A percentile compares a stretch with the other conserved stretches of the same genome.
Evolutionary conservation across 345 rosid species (phyloP).

Genomic region (Moricandia arvensis): DNA sequence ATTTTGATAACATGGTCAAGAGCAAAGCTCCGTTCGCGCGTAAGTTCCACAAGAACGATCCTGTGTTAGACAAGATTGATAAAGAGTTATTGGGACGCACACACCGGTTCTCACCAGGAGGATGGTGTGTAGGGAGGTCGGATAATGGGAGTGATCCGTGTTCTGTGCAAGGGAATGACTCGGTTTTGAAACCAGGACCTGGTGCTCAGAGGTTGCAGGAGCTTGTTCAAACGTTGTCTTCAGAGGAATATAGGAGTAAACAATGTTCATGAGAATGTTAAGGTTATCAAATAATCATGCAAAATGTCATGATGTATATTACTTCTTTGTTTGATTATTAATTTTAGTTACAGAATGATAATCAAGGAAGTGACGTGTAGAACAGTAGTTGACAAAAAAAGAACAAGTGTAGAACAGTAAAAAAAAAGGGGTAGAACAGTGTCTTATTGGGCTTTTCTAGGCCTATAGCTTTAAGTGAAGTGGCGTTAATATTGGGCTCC

Average conservation of each 20-base stretch:
- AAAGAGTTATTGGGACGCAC: slow-evolving; percentile 67
- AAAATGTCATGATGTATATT: slow-evolving; percentile 22
- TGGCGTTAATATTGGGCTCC: background rate
- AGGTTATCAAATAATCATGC: slow-evolving; percentile 14
- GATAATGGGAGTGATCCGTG: slow-evolving; percentile 63
- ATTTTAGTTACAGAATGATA: background rate
- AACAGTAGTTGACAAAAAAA: too few species aligned
- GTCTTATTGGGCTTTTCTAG: background rate
- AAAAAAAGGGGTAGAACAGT: too few species aligned
- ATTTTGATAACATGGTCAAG: slow-evolving; percentile 73
- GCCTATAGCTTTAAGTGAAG: background rate
- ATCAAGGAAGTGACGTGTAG: background rate
- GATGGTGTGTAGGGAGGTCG: slow-evolving; percentile 77
- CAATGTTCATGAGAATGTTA: slow-evolving; percentile 48
- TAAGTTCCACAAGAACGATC: slow-evolving; percentile 75
- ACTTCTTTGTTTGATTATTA: slow-evolving; percentile 1
- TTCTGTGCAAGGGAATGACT: slow-evolving; percentile 53
- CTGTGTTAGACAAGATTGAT: slow-evolving; percentile 77
- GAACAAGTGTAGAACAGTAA: too few species aligned
- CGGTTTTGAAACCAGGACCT: slow-evolving; percentile 71
- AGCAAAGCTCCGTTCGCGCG: slow-evolving; percentile 90
- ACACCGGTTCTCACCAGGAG: slow-evolving; percentile 63
- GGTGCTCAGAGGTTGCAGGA: slow-evolving; percentile 63
- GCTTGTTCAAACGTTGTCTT: slow-evolving; percentile 53
- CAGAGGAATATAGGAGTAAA: slow-evolving; percentile 56